Percentiles rank a stretch among this genome's conserved stretches.
Evolutionary conservation across 352 stramenopile genomes (phyloP).

Genomic region (Phytophthora tentaculata): DNA sequence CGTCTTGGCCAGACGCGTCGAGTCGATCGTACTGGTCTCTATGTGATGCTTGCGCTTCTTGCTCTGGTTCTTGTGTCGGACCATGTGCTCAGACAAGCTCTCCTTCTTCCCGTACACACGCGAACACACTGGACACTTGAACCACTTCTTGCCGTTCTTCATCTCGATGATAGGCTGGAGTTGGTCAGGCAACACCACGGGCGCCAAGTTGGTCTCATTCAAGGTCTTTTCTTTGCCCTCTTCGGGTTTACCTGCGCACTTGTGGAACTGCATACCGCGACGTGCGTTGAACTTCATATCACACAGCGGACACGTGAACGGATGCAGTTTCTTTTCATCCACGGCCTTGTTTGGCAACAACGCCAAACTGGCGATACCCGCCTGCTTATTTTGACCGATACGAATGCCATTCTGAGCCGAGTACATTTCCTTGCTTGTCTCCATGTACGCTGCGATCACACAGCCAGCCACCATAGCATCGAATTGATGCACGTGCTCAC

Average conservation of each 20-base stretch:
- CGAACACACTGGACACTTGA: slow-evolving; percentile 83
- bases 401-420: slow-evolving; percentile 79
- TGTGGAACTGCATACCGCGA: slow-evolving; percentile 88
- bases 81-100: slow-evolving; percentile 79
- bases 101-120: slow-evolving; percentile 84
- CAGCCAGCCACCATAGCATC: slow-evolving; percentile 92
- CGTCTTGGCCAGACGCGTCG: slow-evolving; percentile 78
- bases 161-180: slow-evolving; percentile 75
- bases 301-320: slow-evolving; percentile 80
- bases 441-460: slow-evolving; percentile 88
- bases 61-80: slow-evolving; percentile 84
- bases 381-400: slow-evolving; percentile 64
- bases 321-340: slow-evolving; percentile 89
- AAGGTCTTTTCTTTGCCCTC: slow-evolving; percentile 39
- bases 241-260: slow-evolving; percentile 63
- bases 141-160: slow-evolving; percentile 86
- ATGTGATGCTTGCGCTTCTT: slow-evolving; percentile 90
- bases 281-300: slow-evolving; percentile 90
- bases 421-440: slow-evolving; percentile 90
- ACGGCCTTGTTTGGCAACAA: slow-evolving; percentile 77
- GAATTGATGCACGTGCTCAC: slow-evolving; percentile 96
- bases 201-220: slow-evolving; percentile 48
- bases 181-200: slow-evolving; percentile 72
- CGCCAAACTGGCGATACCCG: slow-evolving; percentile 50
- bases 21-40: slow-evolving; percentile 81